Percentiles rank a stretch among this genome's conserved stretches.
Evolutionary conservation across 2,329 filamentous ascomycete species (phyloP).

Genomic region (Rhexocercosporidium sp.): DNA sequence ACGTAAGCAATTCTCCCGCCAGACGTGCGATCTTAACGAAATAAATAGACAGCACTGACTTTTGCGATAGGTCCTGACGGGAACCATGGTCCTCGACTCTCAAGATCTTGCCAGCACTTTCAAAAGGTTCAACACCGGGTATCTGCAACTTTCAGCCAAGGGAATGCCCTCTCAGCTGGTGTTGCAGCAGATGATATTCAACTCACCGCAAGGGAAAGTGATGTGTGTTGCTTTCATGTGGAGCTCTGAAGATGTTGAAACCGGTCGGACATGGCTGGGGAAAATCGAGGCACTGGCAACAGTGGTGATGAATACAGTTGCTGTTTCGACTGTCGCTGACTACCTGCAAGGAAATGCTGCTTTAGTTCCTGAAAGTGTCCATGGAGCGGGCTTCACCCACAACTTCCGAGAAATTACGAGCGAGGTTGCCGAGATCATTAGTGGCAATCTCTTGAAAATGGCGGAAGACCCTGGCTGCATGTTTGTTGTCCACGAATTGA

Average conservation of each 20-base stretch:
- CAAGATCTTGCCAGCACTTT: conserved; percentile 38
- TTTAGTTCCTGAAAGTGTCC: background rate
- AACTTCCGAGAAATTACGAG: conserved; percentile 21
- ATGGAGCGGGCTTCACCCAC: conserved; percentile 20
- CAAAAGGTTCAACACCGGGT: conserved; percentile 36
- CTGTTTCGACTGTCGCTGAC: conserved; percentile 30
- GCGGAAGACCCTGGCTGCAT: conserved; percentile 37
- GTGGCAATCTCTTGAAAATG: conserved; percentile 27
- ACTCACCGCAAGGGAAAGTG: conserved; percentile 41
- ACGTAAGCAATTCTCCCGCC: conserved; percentile 31
- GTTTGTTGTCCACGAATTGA: conserved; percentile 42
- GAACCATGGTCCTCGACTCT: conserved; percentile 43
- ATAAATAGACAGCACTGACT: background rate
- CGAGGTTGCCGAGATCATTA: conserved; percentile 15
- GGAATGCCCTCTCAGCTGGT: conserved; percentile 32
- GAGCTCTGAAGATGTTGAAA: conserved; percentile 42
- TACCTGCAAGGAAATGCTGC: conserved; percentile 27
- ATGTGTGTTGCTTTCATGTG: conserved; percentile 42
- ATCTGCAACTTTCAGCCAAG: conserved; percentile 32
- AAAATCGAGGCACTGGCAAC: conserved; percentile 40
- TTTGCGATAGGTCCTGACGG: conserved; percentile 37
- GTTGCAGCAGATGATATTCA: conserved; percentile 40
- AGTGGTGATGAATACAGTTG: conserved; percentile 39
- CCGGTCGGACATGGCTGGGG: conserved; percentile 39
- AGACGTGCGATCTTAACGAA: too few relatives aligned